Conservation (phyloP, 768 basidiomycete species). For the Tylopilus rubrobrunneus region DNA sequence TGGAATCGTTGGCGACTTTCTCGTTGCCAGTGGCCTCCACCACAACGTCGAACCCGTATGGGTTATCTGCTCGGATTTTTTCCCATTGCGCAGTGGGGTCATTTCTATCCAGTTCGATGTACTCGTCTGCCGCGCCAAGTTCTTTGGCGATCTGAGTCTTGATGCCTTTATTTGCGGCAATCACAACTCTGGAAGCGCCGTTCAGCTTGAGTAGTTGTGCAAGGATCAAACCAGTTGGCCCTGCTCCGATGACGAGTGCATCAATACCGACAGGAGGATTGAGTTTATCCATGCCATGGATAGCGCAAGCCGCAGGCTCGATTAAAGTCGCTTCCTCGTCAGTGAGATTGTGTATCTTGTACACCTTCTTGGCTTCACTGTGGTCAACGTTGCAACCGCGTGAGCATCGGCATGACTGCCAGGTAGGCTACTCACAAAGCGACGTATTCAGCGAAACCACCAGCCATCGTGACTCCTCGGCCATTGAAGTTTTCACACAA, state of each 20-base stretch:
- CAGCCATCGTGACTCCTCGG: conserved; percentile 70
- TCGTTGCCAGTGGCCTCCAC: conserved; percentile 75
- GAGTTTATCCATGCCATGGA: conserved; percentile 86
- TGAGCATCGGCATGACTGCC: neutral
- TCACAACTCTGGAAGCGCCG: conserved; percentile 71
- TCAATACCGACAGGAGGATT: conserved; percentile 74
- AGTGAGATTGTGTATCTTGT: conserved; percentile 78
- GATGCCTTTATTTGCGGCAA: conserved; percentile 83
- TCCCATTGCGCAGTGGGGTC: conserved; percentile 72
- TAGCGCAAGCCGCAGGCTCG: conserved; percentile 83
- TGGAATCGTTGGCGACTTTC: conserved; percentile 73
- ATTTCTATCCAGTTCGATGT: conserved; percentile 73
- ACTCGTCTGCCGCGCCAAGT: conserved; percentile 74
- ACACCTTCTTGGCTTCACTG: conserved; percentile 68
- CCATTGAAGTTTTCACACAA: conserved; percentile 81
- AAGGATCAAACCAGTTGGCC: conserved; percentile 82
- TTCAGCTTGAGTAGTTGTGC: conserved; percentile 83
- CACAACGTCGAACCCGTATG: conserved; percentile 82
- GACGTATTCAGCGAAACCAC: conserved; percentile 86
- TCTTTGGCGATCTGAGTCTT: conserved; percentile 81
- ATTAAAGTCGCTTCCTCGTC: conserved; percentile 83
- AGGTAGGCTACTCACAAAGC: conserved; percentile 52
- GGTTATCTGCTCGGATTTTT: conserved; percentile 68
- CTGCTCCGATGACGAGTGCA: conserved; percentile 78
- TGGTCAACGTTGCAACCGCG: neutral